These are phyloP conservation scores for Leccinum pellstonianum DNA, from an alignment of 768 basidiomycete genomes.

Conservation along the genomic window DNA sequence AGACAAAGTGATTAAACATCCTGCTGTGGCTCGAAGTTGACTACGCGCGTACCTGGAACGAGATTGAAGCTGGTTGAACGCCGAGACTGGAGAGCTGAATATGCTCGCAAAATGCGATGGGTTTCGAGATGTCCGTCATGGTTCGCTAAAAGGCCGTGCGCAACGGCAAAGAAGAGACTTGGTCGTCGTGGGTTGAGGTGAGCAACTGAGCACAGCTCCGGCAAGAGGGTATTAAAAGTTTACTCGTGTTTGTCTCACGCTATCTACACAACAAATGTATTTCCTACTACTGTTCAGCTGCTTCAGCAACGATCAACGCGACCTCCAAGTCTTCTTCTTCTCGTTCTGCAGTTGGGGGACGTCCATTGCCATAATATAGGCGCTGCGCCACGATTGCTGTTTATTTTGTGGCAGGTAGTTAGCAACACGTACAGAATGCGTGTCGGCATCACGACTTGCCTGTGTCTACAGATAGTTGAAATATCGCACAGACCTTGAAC, in stretches of 20 bases:
- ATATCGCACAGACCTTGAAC: constrained; percentile 81
- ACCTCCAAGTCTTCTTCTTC: constrained; percentile 69
- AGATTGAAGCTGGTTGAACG: constrained; percentile 94
- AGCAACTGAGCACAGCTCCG: constrained; percentile 6
- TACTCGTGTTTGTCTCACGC: constrained; percentile 33
- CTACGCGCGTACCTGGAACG: constrained; percentile 77
- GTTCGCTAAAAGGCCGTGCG: constrained; percentile 22
- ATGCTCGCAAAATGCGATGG: constrained; percentile 88
- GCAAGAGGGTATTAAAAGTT: constrained; percentile 26
- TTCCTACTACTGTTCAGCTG: constrained; percentile 49
- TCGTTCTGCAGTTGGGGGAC: constrained; percentile 50
- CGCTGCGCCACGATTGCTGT: constrained; percentile 74
- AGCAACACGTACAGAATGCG: constrained; percentile 8
- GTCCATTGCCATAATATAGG: constrained; percentile 66
- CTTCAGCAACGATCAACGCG: constrained; percentile 55
- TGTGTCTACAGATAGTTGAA: constrained; percentile 76
- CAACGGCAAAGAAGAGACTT: constrained; percentile 13
- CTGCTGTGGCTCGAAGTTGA: constrained; percentile 22
- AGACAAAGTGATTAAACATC: constrained; percentile 18
- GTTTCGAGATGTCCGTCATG: constrained; percentile 49
- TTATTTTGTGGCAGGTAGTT: constrained; percentile 11
- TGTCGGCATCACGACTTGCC: constrained; percentile 45
- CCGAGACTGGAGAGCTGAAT: constrained; percentile 94
- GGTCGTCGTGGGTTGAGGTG: constrained; percentile 25
- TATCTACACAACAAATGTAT: background rate